Percentiles rank a stretch among this genome's conserved stretches.
Evolutionary conservation across 768 basidiomycete genomes (phyloP).

Genomic region (Trametes gibbosa): DNA sequence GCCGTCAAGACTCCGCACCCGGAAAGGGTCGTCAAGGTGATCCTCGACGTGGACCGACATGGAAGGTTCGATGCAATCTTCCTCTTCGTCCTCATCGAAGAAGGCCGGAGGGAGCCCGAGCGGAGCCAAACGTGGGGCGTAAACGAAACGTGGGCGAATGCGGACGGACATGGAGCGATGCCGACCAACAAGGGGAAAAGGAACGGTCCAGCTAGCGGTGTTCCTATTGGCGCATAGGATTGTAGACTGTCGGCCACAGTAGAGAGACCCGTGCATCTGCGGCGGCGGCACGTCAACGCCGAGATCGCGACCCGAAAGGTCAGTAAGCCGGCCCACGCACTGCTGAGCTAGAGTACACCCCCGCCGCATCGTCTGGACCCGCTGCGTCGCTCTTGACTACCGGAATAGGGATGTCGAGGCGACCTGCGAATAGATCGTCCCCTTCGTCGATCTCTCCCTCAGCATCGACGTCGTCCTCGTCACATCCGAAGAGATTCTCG

Average conservation of each 20-base stretch:
- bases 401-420: not conserved
- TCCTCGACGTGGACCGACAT: too few relatives aligned
- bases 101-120: conserved; percentile 1
- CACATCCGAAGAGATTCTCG: conserved; percentile 9
- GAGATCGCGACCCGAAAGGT: not conserved
- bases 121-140: not conserved
- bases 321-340: conserved; percentile 6
- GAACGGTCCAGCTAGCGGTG: not conserved
- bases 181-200: not conserved
- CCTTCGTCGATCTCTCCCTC: not conserved
- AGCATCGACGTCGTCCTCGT: not conserved
- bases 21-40: not conserved
- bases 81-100: not conserved
- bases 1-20: not conserved
- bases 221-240: too few relatives aligned
- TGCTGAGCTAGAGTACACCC: not conserved
- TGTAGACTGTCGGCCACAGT: not conserved
- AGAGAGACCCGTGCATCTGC: not conserved
- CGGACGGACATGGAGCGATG: not conserved
- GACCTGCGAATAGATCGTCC: not conserved
- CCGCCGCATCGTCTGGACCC: not conserved
- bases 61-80: not conserved
- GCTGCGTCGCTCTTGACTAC: not conserved
- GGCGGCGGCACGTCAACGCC: not conserved
- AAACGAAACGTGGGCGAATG: not conserved